phyloP scores from a whole-genome alignment of 139 green algal genomes.

The Chlamydomonas applanata region DNA sequence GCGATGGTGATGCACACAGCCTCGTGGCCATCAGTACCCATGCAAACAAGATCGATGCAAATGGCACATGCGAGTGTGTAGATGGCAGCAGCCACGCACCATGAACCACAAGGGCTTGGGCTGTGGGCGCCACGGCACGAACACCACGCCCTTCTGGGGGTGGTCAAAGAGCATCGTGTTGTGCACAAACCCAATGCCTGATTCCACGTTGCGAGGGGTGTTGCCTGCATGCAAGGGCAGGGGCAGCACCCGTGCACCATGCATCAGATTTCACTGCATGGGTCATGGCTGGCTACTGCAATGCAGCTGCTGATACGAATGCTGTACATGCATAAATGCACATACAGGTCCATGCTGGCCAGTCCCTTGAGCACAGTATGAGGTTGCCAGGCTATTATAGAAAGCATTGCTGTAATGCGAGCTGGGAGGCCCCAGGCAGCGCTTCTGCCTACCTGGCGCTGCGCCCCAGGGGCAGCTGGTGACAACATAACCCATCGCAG shows the following conservation, averaged over 20 bases:
- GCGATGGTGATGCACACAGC: too few relatives aligned
- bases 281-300: too few relatives aligned
- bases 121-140: constrained; percentile 52
- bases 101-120: constrained; percentile 64
- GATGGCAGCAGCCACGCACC: not conserved
- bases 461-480: constrained; percentile 68
- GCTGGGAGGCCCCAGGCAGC: too few relatives aligned
- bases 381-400: too few relatives aligned
- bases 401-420: too few relatives aligned
- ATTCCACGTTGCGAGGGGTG: constrained; percentile 57
- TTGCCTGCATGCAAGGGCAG: constrained; percentile 12
- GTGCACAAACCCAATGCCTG: constrained; percentile 74
- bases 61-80: not conserved
- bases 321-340: too few relatives aligned
- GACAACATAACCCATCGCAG: constrained; percentile 50
- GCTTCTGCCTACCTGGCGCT: constrained; percentile 41
- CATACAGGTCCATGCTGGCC: too few relatives aligned
- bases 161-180: constrained; percentile 82
- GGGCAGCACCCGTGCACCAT: too few relatives aligned
- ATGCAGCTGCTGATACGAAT: too few relatives aligned
- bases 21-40: not conserved
- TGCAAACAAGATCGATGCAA: not conserved
- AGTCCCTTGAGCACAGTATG: too few relatives aligned
- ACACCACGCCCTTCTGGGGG: constrained; percentile 75
- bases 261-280: too few relatives aligned